Percentiles rank a stretch among this genome's conserved stretches.
These are phyloP conservation scores for Salix viminalis DNA, from an alignment of 345 rosid species.

Conservation along the genomic window DNA sequence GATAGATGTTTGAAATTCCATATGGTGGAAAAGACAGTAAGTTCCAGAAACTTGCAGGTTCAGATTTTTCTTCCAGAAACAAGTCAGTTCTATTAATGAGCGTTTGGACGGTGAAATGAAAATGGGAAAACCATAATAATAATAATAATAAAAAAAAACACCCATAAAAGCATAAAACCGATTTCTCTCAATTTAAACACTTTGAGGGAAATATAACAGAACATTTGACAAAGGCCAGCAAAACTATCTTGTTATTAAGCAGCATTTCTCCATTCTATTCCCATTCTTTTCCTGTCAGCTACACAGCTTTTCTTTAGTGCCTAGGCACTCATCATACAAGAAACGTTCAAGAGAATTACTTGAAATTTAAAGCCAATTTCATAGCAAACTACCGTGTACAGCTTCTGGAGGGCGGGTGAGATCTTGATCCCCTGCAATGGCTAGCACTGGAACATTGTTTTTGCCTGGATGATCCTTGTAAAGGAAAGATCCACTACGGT, in stretches of 20 bases:
- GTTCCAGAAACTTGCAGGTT: too few species aligned
- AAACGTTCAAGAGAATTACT: background rate
- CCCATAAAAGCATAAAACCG: too few species aligned
- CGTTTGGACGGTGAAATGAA: too few species aligned
- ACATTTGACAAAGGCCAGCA: background rate
- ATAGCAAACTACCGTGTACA: conserved; percentile 52
- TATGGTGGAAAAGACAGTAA: too few species aligned
- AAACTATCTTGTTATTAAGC: background rate
- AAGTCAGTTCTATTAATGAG: too few species aligned
- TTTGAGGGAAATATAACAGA: too few species aligned
- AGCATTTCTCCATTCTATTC: background rate
- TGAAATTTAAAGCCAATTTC: background rate
- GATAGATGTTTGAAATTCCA: conserved; percentile 6
- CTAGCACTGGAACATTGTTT: conserved; percentile 70
- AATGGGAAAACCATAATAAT: too few species aligned
- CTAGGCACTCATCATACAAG: background rate
- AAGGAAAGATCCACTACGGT: conserved; percentile 51
- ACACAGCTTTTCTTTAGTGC: background rate
- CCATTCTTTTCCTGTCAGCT: background rate
- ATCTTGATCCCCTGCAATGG: conserved; percentile 81
- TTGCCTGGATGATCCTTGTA: conserved; percentile 66
- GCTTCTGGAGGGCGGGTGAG: conserved; percentile 80
- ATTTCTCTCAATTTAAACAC: too few species aligned
- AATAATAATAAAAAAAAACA: too few species aligned
- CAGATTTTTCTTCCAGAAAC: too few species aligned